phyloP scores from a whole-genome alignment of 768 basidiomycete genomes.

The Leccinum disarticulatum region DNA sequence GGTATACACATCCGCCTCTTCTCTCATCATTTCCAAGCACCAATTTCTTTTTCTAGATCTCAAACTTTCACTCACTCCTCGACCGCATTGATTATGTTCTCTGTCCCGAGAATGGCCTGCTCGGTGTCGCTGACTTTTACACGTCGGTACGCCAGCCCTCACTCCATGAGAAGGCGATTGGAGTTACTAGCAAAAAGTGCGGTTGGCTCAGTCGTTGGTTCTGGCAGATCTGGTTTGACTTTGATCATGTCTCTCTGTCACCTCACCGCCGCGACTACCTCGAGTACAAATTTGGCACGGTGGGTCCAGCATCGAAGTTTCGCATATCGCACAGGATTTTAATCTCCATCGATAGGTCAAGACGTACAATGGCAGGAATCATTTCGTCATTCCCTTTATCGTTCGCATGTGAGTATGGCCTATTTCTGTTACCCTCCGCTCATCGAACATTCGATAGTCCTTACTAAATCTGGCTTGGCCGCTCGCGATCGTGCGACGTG shows the following conservation, averaged over 20 bases:
- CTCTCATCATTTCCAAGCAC: background rate
- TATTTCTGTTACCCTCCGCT: background rate
- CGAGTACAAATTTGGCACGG: constrained; percentile 77
- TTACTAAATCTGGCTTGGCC: constrained; percentile 77
- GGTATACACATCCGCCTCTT: constrained; percentile 29
- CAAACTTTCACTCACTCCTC: constrained; percentile 62
- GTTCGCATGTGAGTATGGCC: constrained; percentile 52
- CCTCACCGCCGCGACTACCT: constrained; percentile 68
- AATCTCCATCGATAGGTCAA: constrained; percentile 42
- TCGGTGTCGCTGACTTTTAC: constrained; percentile 76
- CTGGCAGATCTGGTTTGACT: constrained; percentile 74
- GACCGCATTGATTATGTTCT: constrained; percentile 69
- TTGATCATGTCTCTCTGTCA: constrained; percentile 52
- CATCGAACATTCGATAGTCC: constrained; percentile 37
- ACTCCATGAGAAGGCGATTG: constrained; percentile 60
- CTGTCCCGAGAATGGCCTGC: constrained; percentile 54
- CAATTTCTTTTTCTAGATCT: constrained; percentile 41
- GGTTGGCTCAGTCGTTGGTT: constrained; percentile 72
- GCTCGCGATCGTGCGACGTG: constrained; percentile 60
- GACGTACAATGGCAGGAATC: constrained; percentile 71
- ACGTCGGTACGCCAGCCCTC: constrained; percentile 56
- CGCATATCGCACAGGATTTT: background rate
- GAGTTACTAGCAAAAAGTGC: constrained; percentile 58
- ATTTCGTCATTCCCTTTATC: constrained; percentile 64
- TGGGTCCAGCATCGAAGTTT: constrained; percentile 28